Percentiles rank a stretch among this genome's conserved stretches.
phyloP scores from a whole-genome alignment of 2,329 filamentous ascomycete species.

The Achaetomium macrosporum region DNA sequence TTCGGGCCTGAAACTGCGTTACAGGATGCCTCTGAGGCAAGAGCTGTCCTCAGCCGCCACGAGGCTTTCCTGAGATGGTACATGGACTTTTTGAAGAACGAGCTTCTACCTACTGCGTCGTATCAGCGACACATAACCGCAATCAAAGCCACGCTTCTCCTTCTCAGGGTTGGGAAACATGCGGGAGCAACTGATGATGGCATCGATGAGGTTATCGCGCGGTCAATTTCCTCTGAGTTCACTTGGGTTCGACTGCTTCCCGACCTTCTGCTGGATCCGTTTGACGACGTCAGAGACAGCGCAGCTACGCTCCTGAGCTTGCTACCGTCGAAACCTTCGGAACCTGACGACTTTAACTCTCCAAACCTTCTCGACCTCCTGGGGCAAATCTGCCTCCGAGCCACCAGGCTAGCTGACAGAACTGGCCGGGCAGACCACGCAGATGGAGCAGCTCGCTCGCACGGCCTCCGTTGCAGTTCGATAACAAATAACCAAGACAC shows the following conservation, averaged over 20 bases:
- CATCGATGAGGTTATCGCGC: slow-evolving; percentile 24
- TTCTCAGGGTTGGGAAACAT: slow-evolving; percentile 65
- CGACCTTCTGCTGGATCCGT: slow-evolving; percentile 81
- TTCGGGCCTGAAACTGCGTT: slow-evolving; percentile 19
- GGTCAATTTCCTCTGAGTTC: slow-evolving; percentile 33
- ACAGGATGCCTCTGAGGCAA: slow-evolving; percentile 18
- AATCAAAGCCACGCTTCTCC: slow-evolving; percentile 61
- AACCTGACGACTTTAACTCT: slow-evolving; percentile 11
- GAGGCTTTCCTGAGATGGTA: slow-evolving; percentile 70
- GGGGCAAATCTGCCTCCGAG: slow-evolving; percentile 42
- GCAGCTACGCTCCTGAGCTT: slow-evolving; percentile 48
- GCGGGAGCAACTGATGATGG: slow-evolving; percentile 25
- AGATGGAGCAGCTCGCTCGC: slow-evolving; percentile 77
- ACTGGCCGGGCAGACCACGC: slow-evolving; percentile 88
- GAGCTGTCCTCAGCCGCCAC: slow-evolving; percentile 43
- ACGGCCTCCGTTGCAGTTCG: slow-evolving; percentile 62
- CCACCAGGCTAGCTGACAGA: slow-evolving; percentile 53
- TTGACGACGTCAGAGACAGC: slow-evolving; percentile 76
- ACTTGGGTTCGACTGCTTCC: slow-evolving; percentile 60
- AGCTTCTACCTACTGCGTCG: slow-evolving; percentile 74
- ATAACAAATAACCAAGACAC: slow-evolving; percentile 38
- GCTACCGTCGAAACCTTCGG: slow-evolving; percentile 35
- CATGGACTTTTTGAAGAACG: slow-evolving; percentile 61
- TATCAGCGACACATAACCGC: slow-evolving; percentile 86
- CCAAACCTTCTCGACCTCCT: slow-evolving; percentile 33